Conservation (phyloP, 176 grass and related monocot genomes). For the Ensete glaucum region DNA sequence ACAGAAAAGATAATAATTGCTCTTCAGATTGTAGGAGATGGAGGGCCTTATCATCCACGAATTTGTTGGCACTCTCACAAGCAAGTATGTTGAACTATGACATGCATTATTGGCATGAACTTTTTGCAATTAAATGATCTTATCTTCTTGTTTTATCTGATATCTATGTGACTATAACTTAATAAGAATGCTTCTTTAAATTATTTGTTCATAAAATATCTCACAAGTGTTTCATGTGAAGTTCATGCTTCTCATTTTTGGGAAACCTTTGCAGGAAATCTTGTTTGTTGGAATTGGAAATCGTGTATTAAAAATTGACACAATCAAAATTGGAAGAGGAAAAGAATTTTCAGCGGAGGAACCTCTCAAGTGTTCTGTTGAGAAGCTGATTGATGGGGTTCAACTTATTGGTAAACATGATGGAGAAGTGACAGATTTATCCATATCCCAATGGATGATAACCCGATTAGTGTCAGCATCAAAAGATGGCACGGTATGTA, state of each 20-base stretch:
- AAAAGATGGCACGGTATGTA: slow-evolving; percentile 88
- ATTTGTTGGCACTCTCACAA: slow-evolving; percentile 98
- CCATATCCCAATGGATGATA: slow-evolving; percentile 97
- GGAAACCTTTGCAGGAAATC: slow-evolving; percentile 51
- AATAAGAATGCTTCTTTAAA: slow-evolving; percentile 16
- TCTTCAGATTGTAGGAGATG: slow-evolving; percentile 66
- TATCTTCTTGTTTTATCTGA: too few relatives aligned
- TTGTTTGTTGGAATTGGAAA: slow-evolving; percentile 88
- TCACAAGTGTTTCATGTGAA: background rate
- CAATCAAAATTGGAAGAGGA: slow-evolving; percentile 65
- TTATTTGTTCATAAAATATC: background rate
- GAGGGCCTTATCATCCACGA: slow-evolving; percentile 77
- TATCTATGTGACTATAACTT: too few relatives aligned
- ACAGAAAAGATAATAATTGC: slow-evolving; percentile 72
- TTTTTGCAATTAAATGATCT: too few relatives aligned
- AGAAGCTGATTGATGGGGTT: slow-evolving; percentile 67
- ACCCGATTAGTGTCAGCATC: slow-evolving; percentile 85
- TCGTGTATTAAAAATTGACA: slow-evolving; percentile 66
- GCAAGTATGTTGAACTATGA: slow-evolving; percentile 47
- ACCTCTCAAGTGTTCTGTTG: slow-evolving; percentile 55
- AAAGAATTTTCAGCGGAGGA: slow-evolving; percentile 62
- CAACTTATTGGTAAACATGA: slow-evolving; percentile 78
- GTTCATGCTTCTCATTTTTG: background rate
- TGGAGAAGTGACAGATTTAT: slow-evolving; percentile 70
- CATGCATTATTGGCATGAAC: too few relatives aligned